phyloP scores from a whole-genome alignment of 495 filamentous ascomycete species.

The Bryoglossum gracile region DNA sequence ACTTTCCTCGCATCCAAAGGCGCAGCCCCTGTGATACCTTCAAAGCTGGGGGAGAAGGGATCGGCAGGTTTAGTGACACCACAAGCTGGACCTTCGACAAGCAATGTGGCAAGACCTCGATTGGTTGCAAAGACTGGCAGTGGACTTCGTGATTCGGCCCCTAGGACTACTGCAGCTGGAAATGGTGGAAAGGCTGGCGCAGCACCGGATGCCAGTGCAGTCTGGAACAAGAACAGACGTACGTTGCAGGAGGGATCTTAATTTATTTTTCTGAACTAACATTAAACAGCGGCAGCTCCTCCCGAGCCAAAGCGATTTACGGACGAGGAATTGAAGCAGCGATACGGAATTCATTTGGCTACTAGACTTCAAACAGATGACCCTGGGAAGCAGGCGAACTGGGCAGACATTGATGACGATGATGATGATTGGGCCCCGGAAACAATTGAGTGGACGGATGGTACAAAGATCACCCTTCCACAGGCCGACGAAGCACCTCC shows the following conservation, averaged over 20 bases:
- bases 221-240: constrained; percentile 99
- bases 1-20: constrained; percentile 61
- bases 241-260: too few relatives aligned
- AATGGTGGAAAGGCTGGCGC: constrained; percentile 49
- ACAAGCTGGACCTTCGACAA: constrained; percentile 29
- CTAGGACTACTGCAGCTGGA: constrained; percentile 42
- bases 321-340: constrained; percentile 93
- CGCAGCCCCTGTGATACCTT: constrained; percentile 29
- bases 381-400: constrained; percentile 78
- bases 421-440: constrained; percentile 98
- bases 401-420: constrained; percentile 98
- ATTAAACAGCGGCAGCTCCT: constrained; percentile 57
- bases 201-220: constrained; percentile 58
- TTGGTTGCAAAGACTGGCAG: constrained; percentile 48
- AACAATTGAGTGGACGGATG: constrained; percentile 94
- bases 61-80: constrained; percentile 22
- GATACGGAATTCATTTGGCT: constrained; percentile 93
- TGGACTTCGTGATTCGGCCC: constrained; percentile 35
- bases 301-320: constrained; percentile 87
- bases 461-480: constrained; percentile 80
- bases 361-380: constrained; percentile 80
- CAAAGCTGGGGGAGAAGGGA: constrained; percentile 46
- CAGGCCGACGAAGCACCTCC: constrained; percentile 46
- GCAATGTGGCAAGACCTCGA: constrained; percentile 38
- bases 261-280: too few relatives aligned